Percentiles rank a stretch among this genome's conserved stretches.
phyloP scores from a whole-genome alignment of 2,329 filamentous ascomycete genomes.

The Hypoxylon sp. region DNA sequence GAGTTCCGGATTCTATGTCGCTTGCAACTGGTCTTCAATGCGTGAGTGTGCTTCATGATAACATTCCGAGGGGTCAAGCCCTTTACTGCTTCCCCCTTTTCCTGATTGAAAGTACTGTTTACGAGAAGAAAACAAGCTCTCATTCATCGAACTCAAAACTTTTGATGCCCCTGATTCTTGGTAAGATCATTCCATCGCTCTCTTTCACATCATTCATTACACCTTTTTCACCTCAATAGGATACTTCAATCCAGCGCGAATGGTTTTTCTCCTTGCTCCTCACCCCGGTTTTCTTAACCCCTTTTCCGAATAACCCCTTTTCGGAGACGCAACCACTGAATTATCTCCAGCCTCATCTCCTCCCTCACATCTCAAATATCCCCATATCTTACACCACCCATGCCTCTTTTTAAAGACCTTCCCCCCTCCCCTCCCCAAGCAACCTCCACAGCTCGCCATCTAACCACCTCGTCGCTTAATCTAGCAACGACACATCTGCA shows the following conservation, averaged over 20 bases:
- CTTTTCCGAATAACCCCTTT: neutral
- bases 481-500: slow-evolving; percentile 45
- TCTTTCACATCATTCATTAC: neutral
- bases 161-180: neutral
- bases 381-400: neutral
- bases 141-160: neutral
- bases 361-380: neutral
- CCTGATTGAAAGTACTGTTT: neutral
- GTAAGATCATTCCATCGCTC: neutral
- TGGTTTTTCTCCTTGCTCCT: neutral
- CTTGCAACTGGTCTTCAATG: neutral
- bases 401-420: too few species aligned
- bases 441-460: neutral
- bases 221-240: neutral
- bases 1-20: neutral
- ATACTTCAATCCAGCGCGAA: neutral
- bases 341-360: neutral
- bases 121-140: neutral
- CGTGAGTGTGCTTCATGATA: neutral
- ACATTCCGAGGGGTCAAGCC: too few species aligned
- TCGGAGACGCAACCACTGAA: neutral
- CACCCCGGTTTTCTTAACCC: neutral
- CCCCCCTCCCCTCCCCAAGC: too few species aligned
- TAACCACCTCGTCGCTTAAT: too few species aligned
- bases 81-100: too few species aligned